These are phyloP conservation scores for Tolypocladium paradoxum DNA, from an alignment of 2,329 filamentous ascomycete genomes.

Conservation along the genomic window DNA sequence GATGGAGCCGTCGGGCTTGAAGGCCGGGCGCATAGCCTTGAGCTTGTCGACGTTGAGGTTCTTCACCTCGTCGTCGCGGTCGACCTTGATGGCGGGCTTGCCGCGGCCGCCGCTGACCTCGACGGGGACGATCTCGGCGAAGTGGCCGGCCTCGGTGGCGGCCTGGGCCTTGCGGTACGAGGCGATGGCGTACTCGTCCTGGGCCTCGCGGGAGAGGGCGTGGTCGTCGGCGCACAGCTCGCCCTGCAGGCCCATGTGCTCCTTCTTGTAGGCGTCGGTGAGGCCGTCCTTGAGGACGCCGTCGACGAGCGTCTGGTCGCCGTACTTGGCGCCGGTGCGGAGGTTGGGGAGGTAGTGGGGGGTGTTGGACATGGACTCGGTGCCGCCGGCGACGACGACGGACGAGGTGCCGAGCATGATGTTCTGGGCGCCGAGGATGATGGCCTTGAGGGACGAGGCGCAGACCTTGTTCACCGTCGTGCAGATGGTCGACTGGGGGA, in stretches of 20 bases:
- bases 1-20: constrained; percentile 76
- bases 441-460: constrained; percentile 87
- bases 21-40: constrained; percentile 72
- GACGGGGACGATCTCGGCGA: constrained; percentile 83
- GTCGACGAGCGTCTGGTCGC: constrained; percentile 79
- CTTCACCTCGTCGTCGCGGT: constrained; percentile 90
- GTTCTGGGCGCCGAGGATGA: constrained; percentile 89
- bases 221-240: constrained; percentile 89
- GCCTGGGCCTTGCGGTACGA: constrained; percentile 90
- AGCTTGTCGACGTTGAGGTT: constrained; percentile 83
- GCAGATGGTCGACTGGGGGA: constrained; percentile 66
- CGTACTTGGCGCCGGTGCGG: constrained; percentile 85
- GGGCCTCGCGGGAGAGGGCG: constrained; percentile 67
- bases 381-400: constrained; percentile 85
- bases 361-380: constrained; percentile 97
- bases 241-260: constrained; percentile 90
- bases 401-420: constrained; percentile 94
- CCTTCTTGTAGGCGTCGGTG: constrained; percentile 87
- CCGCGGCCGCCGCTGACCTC: constrained; percentile 81
- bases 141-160: constrained; percentile 70
- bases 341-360: constrained; percentile 90
- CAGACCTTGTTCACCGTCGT: constrained; percentile 99
- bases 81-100: constrained; percentile 72
- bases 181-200: constrained; percentile 93
- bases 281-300: constrained; percentile 91